Base-by-base conservation (phyloP, 805 yeast genomes). In the Sugiyamaella chiloensis region DNA sequence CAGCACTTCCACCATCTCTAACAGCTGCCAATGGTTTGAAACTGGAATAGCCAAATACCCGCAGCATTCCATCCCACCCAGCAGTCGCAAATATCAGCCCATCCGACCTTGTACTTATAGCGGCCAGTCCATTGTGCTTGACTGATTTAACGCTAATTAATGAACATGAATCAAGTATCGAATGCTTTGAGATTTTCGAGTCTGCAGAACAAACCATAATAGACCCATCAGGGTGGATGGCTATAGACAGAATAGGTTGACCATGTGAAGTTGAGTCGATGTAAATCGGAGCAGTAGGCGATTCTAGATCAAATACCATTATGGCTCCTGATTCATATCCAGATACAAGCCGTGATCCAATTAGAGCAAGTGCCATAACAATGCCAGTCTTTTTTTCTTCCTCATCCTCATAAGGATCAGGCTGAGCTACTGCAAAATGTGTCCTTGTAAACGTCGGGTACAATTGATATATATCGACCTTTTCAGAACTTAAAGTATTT, bases 291-390 rank as follows among this genome's bases (percentile, higher is more conserved):
- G n/a, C 27, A 4, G 37, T 23, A 6, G 50, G 40, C n/a, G 14
- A 42, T 11, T 36, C n/a, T 3, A 75, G 24, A 9, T 54, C 43
- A 24, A 59, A 66, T 0, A 65, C 56, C 0, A 67, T 64, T 5
- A 79, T 71, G 55, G 78, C 81, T 0, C 96, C 95, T 14, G 85
- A 81, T 60, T 87, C 96, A 59, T 76, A 87, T 1, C 95, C 96
- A 4, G 83, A 68, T 14, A 63, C 47, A 7, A 61, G 52, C 2
- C 59, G 54, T 3, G 44, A 27, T 8, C 56, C 57, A 1, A 74
- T 56, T 63, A 78, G 74, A 1, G 59, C 51, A 2, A 83, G 55
- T 40, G 71, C 74, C 88, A 87, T 85, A 11, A 84, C 75, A 34
- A 85, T 83, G 1, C 95, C 95, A 27, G 77, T 71, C 12, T 73